Evolutionary conservation across 805 yeast species (phyloP).

Genomic region (Starmerella tilneyi): DNA sequence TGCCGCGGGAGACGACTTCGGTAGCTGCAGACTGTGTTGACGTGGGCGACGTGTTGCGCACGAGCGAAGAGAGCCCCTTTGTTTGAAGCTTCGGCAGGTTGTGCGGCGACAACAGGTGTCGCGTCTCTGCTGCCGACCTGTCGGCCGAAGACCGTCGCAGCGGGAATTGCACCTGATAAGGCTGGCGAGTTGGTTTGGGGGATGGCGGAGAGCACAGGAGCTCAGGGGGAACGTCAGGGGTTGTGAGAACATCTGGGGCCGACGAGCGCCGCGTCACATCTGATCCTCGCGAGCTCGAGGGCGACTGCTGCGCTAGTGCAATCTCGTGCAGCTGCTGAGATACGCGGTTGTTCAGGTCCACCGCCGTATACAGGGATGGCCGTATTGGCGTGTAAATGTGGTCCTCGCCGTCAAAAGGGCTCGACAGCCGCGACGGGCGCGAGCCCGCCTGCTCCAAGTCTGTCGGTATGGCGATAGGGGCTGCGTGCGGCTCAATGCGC

Average conservation of each 20-base stretch:
- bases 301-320: conserved; percentile 2
- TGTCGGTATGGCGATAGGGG: background rate
- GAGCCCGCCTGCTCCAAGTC: background rate
- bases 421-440: background rate
- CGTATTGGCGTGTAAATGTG: conserved; percentile 11
- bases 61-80: background rate
- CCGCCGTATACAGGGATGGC: conserved; percentile 15
- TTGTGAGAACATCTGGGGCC: background rate
- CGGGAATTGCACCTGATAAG: background rate
- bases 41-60: background rate
- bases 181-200: conserved; percentile 1
- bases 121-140: background rate
- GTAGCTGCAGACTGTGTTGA: conserved; percentile 1
- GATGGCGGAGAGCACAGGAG: conserved; percentile 1
- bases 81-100: conserved; percentile 3
- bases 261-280: conserved; percentile 1
- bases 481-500: background rate
- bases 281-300: background rate
- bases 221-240: background rate
- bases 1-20: background rate
- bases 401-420: background rate
- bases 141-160: background rate
- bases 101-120: conserved; percentile 1
- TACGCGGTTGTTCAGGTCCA: conserved; percentile 17
- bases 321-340: conserved; percentile 10